Base-by-base conservation (phyloP, 2,329 filamentous ascomycete genomes). In the Penicillium palitans region DNA sequence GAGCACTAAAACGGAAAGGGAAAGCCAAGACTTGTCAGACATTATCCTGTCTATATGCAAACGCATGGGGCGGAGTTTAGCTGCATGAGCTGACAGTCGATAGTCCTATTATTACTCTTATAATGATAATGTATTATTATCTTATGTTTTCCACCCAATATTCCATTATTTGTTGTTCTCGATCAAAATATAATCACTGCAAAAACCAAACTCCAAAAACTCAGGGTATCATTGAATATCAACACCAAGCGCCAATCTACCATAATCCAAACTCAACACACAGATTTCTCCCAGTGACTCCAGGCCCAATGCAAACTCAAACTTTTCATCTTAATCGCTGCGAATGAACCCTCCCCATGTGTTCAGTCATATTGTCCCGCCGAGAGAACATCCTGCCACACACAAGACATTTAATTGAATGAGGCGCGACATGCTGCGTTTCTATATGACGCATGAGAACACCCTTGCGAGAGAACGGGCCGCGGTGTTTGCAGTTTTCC, bases 341-440 rank as follows among this genome's bases (percentile, higher is more conserved):
- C 6, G 3, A n/a, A 40, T 51, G 35, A 51, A 40, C 17, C 10
- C 19, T 39, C 1, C 45, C 45, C 24, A 51, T 9, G 35, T 51
- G 48, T 12, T n/a, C 35, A 4, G 48, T 40, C 48, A 40, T 15
- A 9, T 51, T 51, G 24, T 51, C 48, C 17, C 35, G 31, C 12
- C 33, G 24, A 29, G 24, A 13, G 35, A 51, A 39, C 9, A 9
- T 7, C 10, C 21, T 40, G 6, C 24, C 35, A 29, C 48, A 51
- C 21, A 29, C 10, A 15, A 35, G 24, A n/a, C 48, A 51, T 8
- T 29, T n/a, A 2, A 51, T 29, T 15, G 48, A 51, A 24, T 9
- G 35, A 17, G 48, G 48, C 8, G 35, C 4, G 17, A 40, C 37
- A 51, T 51, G 48, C 48, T 51, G 48, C 12, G 48, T 51, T 51